Conservation (phyloP, 2,329 filamentous ascomycete genomes). For the Apiospora marii region DNA sequence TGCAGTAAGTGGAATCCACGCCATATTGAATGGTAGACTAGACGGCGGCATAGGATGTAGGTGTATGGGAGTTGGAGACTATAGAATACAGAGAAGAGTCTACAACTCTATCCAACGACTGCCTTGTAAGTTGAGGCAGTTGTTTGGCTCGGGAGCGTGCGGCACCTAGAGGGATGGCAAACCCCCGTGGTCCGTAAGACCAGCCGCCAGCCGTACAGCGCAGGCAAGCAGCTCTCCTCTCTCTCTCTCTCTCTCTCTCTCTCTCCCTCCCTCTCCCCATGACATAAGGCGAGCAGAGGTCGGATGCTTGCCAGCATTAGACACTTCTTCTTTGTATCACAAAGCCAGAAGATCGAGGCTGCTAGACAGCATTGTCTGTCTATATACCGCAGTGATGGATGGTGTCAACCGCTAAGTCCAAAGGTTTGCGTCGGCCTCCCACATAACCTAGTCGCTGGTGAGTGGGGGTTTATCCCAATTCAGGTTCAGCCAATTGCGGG, state of each 20-base stretch:
- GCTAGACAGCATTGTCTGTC: not conserved
- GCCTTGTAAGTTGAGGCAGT: not conserved
- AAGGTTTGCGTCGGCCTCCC: conserved; percentile 1
- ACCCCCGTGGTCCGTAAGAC: not conserved
- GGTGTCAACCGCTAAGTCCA: not conserved
- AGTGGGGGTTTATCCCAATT: not conserved
- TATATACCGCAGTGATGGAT: no score
- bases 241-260: no score
- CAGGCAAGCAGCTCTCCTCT: not conserved
- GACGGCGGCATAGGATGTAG: not conserved
- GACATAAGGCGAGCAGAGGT: not conserved
- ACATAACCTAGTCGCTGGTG: not conserved
- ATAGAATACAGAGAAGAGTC: not conserved
- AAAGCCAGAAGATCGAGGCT: not conserved
- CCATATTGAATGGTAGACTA: not conserved
- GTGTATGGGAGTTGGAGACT: not conserved
- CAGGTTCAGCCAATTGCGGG: not conserved
- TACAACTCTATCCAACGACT: not conserved
- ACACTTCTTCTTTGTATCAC: not conserved
- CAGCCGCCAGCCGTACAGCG: not conserved
- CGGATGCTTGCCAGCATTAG: not conserved
- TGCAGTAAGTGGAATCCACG: not conserved
- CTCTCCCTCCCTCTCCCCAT: not conserved
- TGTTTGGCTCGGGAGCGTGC: not conserved
- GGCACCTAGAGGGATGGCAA: not conserved